Evolutionary conservation across 2,329 filamentous ascomycete genomes (phyloP), one percentile per base, ranked within the genome.

Genomic region (Beauveria asiatica): DNA sequence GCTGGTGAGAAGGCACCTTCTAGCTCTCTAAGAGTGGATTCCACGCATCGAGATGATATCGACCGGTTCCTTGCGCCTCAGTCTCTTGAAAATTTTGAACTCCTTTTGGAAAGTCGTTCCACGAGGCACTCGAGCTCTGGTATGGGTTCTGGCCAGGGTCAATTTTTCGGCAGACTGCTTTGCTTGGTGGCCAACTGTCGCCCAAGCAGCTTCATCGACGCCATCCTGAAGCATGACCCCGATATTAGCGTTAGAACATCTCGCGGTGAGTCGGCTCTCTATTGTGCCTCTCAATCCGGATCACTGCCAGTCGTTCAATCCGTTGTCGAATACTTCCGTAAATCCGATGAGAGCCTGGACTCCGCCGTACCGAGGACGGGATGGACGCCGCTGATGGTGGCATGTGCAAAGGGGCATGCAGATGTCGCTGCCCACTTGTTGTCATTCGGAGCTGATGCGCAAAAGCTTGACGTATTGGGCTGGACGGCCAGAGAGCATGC

Each of bases 401-500:
- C 72, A 33, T 68, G 67, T 53, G 64, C 65, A 1, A 57, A 65
- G 21, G 72, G 72, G 0, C 59, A 73, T 48, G 25, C 54, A 1
- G 61, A 61, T 1, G 58, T 69, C 51, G 68, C 66, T 5, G 57
- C 68, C 37, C 33, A 64, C 16, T 66, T 74, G 9, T 57, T 74
- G 9, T 59, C 68, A 8, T 66, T 64, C 19, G 69, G 68, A 46
- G 66, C 66, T 3, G 57, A 59, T 39, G 25, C 27, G 19, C 13
- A 39, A 17, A 44, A 27, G 8, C 10, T 53, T 1, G 64, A 67
- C 60, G 45, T 64, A 42, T 42, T 63, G 6, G 69, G 72, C 5
- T 74, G 71, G 72, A 70, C 67, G 13, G 68, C 73, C 5, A 67
- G 67, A 61, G 72, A 74, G 45, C 66, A 71, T 56, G 71, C 72